Evolutionary conservation across 148 eudicot species (phyloP), one percentile per base, ranked within the genome.

Genomic region (Nyssa sinensis): DNA sequence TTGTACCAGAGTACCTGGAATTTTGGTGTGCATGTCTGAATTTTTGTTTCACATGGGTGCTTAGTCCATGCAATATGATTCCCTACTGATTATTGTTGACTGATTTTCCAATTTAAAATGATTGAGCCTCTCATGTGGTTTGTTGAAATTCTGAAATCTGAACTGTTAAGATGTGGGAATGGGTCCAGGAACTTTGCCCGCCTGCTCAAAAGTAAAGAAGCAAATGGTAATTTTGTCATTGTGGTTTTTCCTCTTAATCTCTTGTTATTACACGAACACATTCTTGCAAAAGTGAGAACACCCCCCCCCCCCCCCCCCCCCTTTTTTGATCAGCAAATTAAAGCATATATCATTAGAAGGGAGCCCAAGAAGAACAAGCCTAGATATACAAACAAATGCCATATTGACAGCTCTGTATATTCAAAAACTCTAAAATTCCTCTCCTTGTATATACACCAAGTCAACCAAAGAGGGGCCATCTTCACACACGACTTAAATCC

Each of bases 31-130:
- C 44, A 24, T 3, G 7, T 21, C 13, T 23, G 27, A 1, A 23
- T 32, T 25, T 71, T 33, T 71, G 12, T 71, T 25, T 60, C 24
- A 60, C 65, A 35, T 59, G 65, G 55, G n/a, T 59, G 24, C 51
- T 34, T 61, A n/a, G 39, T 34, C 39, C 53, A 59, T 34, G 35
- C 65, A 59, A 21, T 24, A 35, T 24, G 23, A 11, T 19, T 71
- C 32, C 28, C 12, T 58, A 51, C 55, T 24, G 60, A 37, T 25
- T 35, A 28, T 72, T 33, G 27, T 19, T 37, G 2, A 35, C 27
- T 72, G 51, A 72, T 53, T 25, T 60, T 72, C 31, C 27, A 27
- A n/a, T 57, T n/a, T n/a, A 17, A 55, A 7, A 2, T 1, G 62
- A 37, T 72, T 28, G 28, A 35, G 35, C 34, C 1, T 1, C 0